phyloP scores from a whole-genome alignment of 2,329 filamentous ascomycete species.

The Fusarium sp. region DNA sequence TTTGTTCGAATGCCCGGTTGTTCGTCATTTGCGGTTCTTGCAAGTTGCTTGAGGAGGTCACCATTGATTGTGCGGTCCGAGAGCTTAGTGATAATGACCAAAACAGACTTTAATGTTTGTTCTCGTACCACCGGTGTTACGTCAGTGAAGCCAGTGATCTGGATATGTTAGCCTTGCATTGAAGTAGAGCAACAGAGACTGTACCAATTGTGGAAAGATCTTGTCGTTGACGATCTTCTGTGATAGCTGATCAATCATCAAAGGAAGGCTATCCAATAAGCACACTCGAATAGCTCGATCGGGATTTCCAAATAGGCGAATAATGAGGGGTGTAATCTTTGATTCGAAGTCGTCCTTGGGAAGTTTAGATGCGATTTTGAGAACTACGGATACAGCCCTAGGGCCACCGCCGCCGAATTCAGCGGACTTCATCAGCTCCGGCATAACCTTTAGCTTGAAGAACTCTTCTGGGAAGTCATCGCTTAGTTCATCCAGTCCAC shows the following conservation, averaged over 20 bases:
- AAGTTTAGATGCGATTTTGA: conserved; percentile 90
- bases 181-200: conserved; percentile 21
- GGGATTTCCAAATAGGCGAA: conserved; percentile 88
- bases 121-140: conserved; percentile 90
- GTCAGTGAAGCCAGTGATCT: conserved; percentile 96
- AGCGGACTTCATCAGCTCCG: conserved; percentile 97
- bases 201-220: conserved; percentile 92
- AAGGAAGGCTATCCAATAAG: conserved; percentile 84
- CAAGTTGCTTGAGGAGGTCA: conserved; percentile 87
- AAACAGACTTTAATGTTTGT: conserved; percentile 93
- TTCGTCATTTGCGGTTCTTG: conserved; percentile 96
- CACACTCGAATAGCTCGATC: conserved; percentile 93
- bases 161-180: conserved; percentile 37
- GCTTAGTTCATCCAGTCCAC: conserved; percentile 82
- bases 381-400: conserved; percentile 85
- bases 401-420: conserved; percentile 96
- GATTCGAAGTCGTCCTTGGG: conserved; percentile 89
- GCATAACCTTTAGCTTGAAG: conserved; percentile 96
- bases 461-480: conserved; percentile 98
- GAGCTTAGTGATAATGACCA: conserved; percentile 86
- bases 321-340: conserved; percentile 84
- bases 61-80: conserved; percentile 94
- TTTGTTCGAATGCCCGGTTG: conserved; percentile 97
- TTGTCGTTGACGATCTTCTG: conserved; percentile 94
- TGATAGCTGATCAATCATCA: conserved; percentile 90